Base-by-base conservation (phyloP, 176 grass and related monocot species). In the Puccinellia tenuiflora region DNA sequence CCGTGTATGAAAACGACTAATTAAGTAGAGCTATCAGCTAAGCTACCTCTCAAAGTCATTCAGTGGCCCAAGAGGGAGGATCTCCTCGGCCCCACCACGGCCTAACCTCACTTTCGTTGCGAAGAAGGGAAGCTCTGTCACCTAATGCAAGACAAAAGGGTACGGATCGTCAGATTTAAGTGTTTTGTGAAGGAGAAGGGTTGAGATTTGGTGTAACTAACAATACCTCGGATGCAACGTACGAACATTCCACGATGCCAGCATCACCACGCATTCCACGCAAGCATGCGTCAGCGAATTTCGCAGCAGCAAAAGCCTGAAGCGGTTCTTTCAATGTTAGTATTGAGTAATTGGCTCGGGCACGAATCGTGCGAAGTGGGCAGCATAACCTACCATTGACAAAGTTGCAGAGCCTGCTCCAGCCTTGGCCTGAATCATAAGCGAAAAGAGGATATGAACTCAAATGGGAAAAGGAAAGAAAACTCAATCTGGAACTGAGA, bases 371-470 rank as follows among this genome's bases (percentile, higher is more conserved):
- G 16, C 31, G 43, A 80, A 79, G 42, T 85, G 80, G 65, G 51
- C 22, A 47, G 28, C 86, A 82, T 47, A 68, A 68, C 87, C 53
- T 81, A 98, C 96, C 96, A 98, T 98, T 47, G 96, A 98, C 89
- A 98, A 84, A 79, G 96, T 98, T 83, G 96, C 96, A 80, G 96
- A 98, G 26, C 96, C 96, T 38, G 93, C 74, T 77, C 96, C 96
- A 90, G 96, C 96, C 79, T 98, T 98, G 57, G 96, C 96, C 96
- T 98, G 90, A 81, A 88, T 45, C 53, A 80, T 28, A 16, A 79
- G 53, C 25, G 18, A 81, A 85, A 92, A 75, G 21, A 53, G 11
- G 67, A 25, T 43, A 24, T 69, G 11, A 29, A 46, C 69, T 73
- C 42, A 73, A 26, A 11, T 9, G 69, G 40, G 2, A 2, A 48